Evolutionary conservation across 1,284 basidiomycete species (phyloP).

Genomic region (Testicularia cyperi): DNA sequence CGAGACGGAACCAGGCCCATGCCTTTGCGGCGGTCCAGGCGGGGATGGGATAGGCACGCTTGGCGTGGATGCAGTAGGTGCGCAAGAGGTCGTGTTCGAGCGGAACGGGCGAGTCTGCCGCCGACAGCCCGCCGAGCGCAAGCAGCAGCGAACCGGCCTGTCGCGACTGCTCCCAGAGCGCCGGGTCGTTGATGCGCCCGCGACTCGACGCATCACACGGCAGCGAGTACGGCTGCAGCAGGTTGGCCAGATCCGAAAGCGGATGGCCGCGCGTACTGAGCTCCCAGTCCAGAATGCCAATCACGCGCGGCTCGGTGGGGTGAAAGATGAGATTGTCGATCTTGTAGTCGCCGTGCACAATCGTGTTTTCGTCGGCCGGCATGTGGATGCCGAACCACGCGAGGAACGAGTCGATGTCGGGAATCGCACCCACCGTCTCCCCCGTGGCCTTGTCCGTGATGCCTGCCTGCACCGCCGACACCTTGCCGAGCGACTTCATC

Average conservation of each 20-base stretch:
- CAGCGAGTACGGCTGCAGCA: conserved; percentile 69
- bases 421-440: conserved; percentile 66
- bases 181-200: conserved; percentile 23
- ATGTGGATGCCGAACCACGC: conserved; percentile 75
- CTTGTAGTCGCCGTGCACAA: conserved; percentile 96
- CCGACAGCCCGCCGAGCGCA: conserved; percentile 61
- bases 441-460: conserved; percentile 70
- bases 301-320: conserved; percentile 83
- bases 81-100: conserved; percentile 73
- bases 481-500: conserved; percentile 76
- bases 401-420: conserved; percentile 72
- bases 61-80: conserved; percentile 70
- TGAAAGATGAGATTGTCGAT: conserved; percentile 94
- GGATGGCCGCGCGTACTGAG: conserved; percentile 71
- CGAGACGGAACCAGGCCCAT: conserved; percentile 84
- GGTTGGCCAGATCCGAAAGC: conserved; percentile 85
- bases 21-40: conserved; percentile 77
- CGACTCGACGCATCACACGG: conserved; percentile 9
- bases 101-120: conserved; percentile 65
- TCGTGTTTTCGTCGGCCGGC: conserved; percentile 68
- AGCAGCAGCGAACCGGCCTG: conserved; percentile 32
- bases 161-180: conserved; percentile 5
- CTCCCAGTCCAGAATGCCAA: conserved; percentile 96
- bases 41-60: conserved; percentile 70
- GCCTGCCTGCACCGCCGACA: conserved; percentile 73